Base-by-base conservation (phyloP, 129 eudicot species). In the Scalesia atractyloides region DNA sequence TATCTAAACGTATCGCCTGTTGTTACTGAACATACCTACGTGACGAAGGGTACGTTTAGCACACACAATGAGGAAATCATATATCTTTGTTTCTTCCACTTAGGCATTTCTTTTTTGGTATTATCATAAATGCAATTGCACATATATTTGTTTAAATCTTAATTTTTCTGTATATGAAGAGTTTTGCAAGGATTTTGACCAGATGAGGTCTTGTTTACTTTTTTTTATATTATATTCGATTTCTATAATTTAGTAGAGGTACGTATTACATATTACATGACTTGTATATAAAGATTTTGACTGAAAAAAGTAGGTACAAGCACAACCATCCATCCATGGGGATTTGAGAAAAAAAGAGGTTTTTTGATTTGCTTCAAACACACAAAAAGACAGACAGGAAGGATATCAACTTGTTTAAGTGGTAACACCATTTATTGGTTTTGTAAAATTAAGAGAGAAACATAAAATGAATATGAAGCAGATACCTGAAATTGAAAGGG, bases 131-230 rank as follows among this genome's bases (percentile, higher is more conserved):
- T 60, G 66, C 66, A 60, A 13, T 60, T 60, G 5, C 4, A 26
- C 18, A 26, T 5, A 30, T 6, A 60, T 60, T 11, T 60, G 30
- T 60, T 60, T 2, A 17, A 58, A 57, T 9, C 16, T 60, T 30
- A 30, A 1, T 30, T 60, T 30, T 60, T 10, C 4, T 60, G 44
- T 60, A 33, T 26, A 60, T 30, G 66, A n/a, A 58, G 44, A 16
- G 30, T 58, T 58, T 58, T 24, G 64, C 39, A 13, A 58, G 39
- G 64, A 14, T 60, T 60, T 60, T 60, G 44, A 60, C 43, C 12
- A 33, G 11, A 41, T 30, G 10, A 20, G 7, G 0, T 12, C 37
- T 15, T 60, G 19, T 12, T 26, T 59, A 41, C 10, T 6, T 41
- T 4, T 41, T 7, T 24, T 58, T 58, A 58, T 56, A 19, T 56